Evolutionary conservation across 177 flowering plant genomes (phyloP), one percentile per base, ranked within the genome.

Genomic region (Vitis hybrid): DNA sequence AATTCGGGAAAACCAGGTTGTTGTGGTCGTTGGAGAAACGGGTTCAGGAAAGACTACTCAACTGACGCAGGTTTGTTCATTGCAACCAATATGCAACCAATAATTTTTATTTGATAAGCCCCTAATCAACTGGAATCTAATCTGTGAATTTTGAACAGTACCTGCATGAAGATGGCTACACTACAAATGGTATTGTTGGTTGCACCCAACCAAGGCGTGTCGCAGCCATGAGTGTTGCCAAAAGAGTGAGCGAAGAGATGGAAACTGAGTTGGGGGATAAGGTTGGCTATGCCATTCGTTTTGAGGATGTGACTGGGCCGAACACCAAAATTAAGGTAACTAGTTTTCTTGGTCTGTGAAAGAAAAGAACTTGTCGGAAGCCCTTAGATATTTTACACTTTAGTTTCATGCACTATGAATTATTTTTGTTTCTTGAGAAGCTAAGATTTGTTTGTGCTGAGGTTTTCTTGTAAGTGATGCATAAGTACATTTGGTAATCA

Each of bases 151-250:
- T 75, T 69, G 23, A 26, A 14, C 93, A 95, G 99, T 95, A 93
- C 79, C 83, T 95, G 34, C 84, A 87, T 73, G 99, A 96, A 69
- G 98, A 91, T 82, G 99, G 94, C 7, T 96, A 91, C 71, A 89
- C 98, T 61, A 66, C 50, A 14, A 83, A 76, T 78, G 97, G 98
- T 51, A 78, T 93, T 58, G 80, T 95, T 59, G 99, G 99, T 58
- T 95, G 99, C 79, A 95, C 99, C 51, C 99, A 95, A 80, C 99
- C 99, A 56, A 87, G 99, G 78, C 94, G 97, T 82, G 99, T 93
- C 55, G 99, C 99, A 18, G 99, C 99, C 13, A 93, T 95, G 99
- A 93, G 99, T 82, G 99, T 95, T 64, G 99, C 99, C 10, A 95
- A 95, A 74, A 83, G 99, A 80, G 99, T 95, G 15, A 95, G 99